These are phyloP conservation scores for Volvox carteri DNA, from an alignment of 163 green algal genomes.

Conservation along the genomic window DNA sequence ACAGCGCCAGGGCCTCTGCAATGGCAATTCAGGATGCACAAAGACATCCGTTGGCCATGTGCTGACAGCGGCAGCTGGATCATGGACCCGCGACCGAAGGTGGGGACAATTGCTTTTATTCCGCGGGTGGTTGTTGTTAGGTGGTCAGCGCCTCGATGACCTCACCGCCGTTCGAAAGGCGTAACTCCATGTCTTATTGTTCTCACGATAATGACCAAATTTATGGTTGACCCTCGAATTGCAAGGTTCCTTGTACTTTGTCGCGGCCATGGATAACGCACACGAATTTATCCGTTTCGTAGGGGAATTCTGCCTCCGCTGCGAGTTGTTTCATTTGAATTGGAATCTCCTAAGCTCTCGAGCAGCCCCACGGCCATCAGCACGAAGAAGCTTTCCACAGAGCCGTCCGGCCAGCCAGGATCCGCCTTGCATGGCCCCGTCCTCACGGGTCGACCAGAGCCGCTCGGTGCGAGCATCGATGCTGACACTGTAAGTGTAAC, in stretches of 20 bases:
- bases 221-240: neutral
- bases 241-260: neutral
- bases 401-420: constrained; percentile 56
- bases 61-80: neutral
- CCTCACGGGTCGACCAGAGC: constrained; percentile 69
- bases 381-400: constrained; percentile 29
- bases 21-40: constrained; percentile 9
- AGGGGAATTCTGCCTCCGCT: neutral
- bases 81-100: constrained; percentile 15
- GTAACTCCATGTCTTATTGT: neutral
- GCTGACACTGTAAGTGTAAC: constrained; percentile 61
- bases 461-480: constrained; percentile 74
- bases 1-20: constrained; percentile 1
- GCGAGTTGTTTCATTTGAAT: neutral
- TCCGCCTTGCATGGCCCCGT: constrained; percentile 61
- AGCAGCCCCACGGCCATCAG: neutral
- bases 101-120: constrained; percentile 31
- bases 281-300: neutral
- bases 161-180: neutral
- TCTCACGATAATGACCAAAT: neutral
- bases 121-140: constrained; percentile 25
- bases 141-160: constrained; percentile 6
- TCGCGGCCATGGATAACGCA: constrained; percentile 35
- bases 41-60: neutral
- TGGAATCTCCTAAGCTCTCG: neutral